phyloP scores from a whole-genome alignment of 495 filamentous ascomycete genomes.

The Staphylotrichum tortipilum region DNA sequence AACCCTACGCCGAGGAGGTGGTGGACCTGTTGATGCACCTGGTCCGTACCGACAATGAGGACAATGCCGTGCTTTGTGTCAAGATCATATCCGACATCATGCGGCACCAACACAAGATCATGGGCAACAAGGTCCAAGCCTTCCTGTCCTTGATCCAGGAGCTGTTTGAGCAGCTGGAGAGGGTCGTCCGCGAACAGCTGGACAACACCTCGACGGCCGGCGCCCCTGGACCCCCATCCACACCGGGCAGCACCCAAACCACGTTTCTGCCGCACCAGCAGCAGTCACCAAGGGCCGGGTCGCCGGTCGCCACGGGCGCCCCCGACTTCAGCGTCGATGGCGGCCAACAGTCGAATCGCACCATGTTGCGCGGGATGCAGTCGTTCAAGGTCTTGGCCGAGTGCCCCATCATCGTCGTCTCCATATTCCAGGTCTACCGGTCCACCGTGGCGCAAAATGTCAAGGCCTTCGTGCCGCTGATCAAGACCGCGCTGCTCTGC shows the following conservation, averaged over 20 bases:
- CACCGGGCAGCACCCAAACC: constrained; percentile 63
- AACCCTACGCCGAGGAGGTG: constrained; percentile 76
- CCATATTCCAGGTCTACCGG: constrained; percentile 90
- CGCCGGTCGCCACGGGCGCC: constrained; percentile 64
- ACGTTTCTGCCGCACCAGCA: constrained; percentile 47
- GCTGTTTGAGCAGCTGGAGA: constrained; percentile 89
- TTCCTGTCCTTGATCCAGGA: constrained; percentile 90
- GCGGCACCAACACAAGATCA: constrained; percentile 79
- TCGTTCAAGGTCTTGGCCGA: constrained; percentile 98
- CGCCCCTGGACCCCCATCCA: constrained; percentile 60
- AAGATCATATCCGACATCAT: constrained; percentile 96
- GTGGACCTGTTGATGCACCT: constrained; percentile 84
- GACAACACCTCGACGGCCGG: constrained; percentile 54
- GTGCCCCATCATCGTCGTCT: constrained; percentile 97
- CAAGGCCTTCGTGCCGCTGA: constrained; percentile 83
- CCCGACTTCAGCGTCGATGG: constrained; percentile 52
- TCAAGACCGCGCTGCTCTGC: constrained; percentile 79
- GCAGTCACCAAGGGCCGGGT: constrained; percentile 81
- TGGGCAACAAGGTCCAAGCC: constrained; percentile 69
- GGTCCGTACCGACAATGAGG: constrained; percentile 88
- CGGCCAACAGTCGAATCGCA: constrained; percentile 69
- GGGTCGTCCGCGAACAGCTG: constrained; percentile 86
- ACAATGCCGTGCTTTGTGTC: constrained; percentile 95
- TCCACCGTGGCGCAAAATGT: constrained; percentile 72
- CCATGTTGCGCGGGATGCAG: constrained; percentile 84